Conservation (phyloP, 768 basidiomycete genomes). For the Tylopilus subfusipes region DNA sequence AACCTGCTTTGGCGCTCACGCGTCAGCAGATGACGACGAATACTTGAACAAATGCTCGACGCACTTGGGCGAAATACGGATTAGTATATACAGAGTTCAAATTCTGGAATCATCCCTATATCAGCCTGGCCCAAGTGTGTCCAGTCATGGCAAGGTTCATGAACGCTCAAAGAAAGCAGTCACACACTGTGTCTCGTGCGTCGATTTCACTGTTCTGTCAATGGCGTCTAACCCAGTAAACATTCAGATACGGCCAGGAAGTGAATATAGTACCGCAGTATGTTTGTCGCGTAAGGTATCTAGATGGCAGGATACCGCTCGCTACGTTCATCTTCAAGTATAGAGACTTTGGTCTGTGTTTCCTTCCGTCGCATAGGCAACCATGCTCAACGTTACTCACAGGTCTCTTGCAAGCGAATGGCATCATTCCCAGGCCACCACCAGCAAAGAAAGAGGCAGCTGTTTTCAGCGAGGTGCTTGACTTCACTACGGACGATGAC, state of each 20-base stretch:
- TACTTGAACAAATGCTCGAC: conserved; percentile 13
- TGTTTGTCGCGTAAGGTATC: neutral
- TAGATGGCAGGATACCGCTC: conserved; percentile 19
- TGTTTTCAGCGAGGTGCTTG: conserved; percentile 16
- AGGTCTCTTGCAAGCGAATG: conserved; percentile 29
- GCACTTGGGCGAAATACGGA: conserved; percentile 22
- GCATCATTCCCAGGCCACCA: conserved; percentile 21
- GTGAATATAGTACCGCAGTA: neutral
- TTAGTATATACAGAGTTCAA: conserved; percentile 9
- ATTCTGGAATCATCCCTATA: rapidly evolving
- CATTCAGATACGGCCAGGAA: conserved; percentile 25
- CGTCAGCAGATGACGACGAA: conserved; percentile 26
- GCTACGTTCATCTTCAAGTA: conserved; percentile 31
- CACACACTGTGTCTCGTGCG: conserved; percentile 28
- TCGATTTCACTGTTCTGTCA: neutral
- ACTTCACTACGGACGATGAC: conserved; percentile 14
- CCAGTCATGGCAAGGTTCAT: conserved; percentile 22
- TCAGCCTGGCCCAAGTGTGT: neutral
- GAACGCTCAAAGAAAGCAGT: conserved; percentile 33
- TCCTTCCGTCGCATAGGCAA: neutral
- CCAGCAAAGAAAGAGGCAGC: neutral
- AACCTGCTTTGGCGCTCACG: conserved; percentile 3
- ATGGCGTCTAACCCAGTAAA: neutral
- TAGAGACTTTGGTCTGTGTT: conserved; percentile 25
- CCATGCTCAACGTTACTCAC: neutral